A percentile compares a stretch with the other conserved stretches of the same genome.
Evolutionary conservation across 73 alveolate genomes (phyloP).

Genomic region (Tetrahymena borealis): DNA sequence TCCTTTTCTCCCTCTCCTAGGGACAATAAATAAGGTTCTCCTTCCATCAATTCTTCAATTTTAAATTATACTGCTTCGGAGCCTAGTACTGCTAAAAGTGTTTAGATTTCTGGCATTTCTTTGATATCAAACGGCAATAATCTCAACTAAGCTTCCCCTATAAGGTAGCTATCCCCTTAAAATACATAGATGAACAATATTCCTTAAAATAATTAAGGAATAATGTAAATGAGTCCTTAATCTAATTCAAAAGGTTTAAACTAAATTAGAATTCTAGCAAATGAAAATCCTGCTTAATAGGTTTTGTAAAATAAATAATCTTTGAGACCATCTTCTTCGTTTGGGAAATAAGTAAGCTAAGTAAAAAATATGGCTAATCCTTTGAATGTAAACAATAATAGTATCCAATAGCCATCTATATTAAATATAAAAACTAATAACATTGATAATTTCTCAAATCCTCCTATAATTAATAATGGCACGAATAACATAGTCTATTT

Average conservation of each 20-base stretch:
- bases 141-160: background rate
- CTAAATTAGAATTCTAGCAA: background rate
- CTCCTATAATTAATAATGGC: background rate
- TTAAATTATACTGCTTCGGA: background rate
- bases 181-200: background rate
- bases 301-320: background rate
- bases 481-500: background rate
- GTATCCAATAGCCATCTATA: background rate
- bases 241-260: background rate
- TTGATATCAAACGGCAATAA: background rate
- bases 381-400: background rate
- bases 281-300: background rate
- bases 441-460: background rate
- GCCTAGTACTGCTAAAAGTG: background rate
- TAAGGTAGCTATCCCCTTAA: background rate
- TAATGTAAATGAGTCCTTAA: background rate
- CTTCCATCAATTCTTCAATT: background rate
- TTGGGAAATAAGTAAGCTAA: background rate
- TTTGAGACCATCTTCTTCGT: background rate
- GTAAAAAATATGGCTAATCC: background rate
- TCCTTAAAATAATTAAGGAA: background rate
- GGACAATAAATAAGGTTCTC: background rate
- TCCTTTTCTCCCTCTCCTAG: background rate
- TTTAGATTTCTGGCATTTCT: background rate
- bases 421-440: background rate